phyloP scores from a whole-genome alignment of 2,329 filamentous ascomycete species.

The Colletotrichum tropicale region DNA sequence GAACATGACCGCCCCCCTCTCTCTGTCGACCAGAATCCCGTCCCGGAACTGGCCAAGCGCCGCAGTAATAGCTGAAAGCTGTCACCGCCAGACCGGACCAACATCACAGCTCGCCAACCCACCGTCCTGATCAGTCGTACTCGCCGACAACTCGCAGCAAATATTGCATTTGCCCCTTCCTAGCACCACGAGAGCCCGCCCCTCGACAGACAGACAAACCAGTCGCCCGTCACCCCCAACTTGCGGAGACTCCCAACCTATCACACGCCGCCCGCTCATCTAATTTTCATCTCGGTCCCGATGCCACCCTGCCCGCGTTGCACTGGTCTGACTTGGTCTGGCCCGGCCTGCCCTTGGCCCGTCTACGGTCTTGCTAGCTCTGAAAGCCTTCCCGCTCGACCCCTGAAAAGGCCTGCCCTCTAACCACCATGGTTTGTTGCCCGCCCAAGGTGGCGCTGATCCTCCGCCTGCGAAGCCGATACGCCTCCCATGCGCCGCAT shows the following conservation, averaged over 20 bases:
- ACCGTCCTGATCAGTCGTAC: constrained; percentile 13
- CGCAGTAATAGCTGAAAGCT: constrained; percentile 1
- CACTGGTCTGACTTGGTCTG: background rate
- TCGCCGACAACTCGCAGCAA: constrained; percentile 18
- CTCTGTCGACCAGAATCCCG: background rate
- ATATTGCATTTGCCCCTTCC: constrained; percentile 12
- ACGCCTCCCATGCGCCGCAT: constrained; percentile 21
- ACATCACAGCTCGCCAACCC: background rate
- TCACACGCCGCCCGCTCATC: background rate
- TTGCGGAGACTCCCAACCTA: constrained; percentile 1
- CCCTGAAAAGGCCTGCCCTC: constrained; percentile 14
- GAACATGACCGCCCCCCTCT: background rate
- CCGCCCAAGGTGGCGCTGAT: constrained; percentile 12
- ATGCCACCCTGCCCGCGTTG: background rate
- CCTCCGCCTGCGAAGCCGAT: constrained; percentile 15
- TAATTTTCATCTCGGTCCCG: background rate
- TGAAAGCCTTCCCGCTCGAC: constrained; percentile 17
- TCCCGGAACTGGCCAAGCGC: constrained; percentile 9
- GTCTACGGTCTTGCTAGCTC: background rate
- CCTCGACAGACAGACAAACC: background rate
- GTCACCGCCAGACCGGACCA: background rate
- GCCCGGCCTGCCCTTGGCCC: background rate
- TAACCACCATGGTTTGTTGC: constrained; percentile 3
- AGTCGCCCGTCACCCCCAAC: background rate
- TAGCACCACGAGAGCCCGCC: background rate